Evolutionary conservation across 768 basidiomycete species (phyloP), one percentile per base, ranked within the genome.

Genomic region (Phylloporus sp.): DNA sequence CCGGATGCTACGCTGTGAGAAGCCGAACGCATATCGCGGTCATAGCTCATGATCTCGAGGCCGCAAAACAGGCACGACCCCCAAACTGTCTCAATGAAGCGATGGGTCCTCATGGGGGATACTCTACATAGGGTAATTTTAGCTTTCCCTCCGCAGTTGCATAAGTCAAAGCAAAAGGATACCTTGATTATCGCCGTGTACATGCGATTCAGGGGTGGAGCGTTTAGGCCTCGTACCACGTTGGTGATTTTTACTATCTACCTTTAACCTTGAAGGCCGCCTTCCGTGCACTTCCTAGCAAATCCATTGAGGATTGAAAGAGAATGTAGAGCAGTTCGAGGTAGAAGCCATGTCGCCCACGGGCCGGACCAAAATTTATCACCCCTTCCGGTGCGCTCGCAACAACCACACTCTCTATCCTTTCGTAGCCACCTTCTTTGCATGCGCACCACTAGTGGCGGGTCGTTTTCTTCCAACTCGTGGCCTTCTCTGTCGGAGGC

Each of bases 381-480:
- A 10, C 77, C 75, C 73, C 77, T 23, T 78, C 76, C 18, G 70
- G 72, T 35, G 77, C 72, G 43, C 66, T 72, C 67, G 72, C 69
- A 38, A 64, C 73, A 6, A 61, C 73, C 58, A 81, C 65, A 78
- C 82, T 46, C 75, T 75, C 31, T 71, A 68, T 15, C 71, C 69
- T 54, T 71, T 79, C 17, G 71, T 70, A 6, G 75, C 67, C 3
- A 46, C 68, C 55, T 72, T 78, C 55, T 52, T 57, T 22, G 74
- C 71, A 15, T 72, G 63, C 9, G 63, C 69, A 43, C 66, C 71
- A 46, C 22, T 37, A n/a, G 57, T 36, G 38, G 52, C n/a, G 17
- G n/a, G 53, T 38, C 17, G 38, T 33, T 44, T 43, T 59, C 41
- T 38, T 59, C 23, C 69, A 71, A 34, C 71, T 57, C 0, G 72